Percentiles rank a stretch among this genome's conserved stretches.
These are phyloP conservation scores for Scedosporium apiospermum DNA, from an alignment of 2,329 filamentous ascomycete species.

Conservation along the genomic window DNA sequence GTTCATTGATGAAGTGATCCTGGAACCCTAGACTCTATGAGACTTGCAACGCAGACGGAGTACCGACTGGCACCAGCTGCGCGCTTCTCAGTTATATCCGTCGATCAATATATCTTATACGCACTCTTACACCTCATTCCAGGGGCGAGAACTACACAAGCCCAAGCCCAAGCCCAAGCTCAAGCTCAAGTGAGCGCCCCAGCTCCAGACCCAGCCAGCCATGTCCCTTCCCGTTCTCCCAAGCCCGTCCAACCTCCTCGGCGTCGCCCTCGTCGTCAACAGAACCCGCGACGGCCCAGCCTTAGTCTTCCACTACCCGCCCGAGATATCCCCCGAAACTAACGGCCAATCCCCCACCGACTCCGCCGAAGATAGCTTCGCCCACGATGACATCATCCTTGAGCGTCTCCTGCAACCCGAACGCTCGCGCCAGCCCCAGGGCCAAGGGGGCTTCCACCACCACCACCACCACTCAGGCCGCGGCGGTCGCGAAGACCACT, in stretches of 20 bases:
- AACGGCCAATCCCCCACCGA: constrained; percentile 12
- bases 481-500: constrained; percentile 41
- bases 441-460: constrained; percentile 22
- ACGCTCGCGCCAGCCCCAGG: constrained; percentile 7
- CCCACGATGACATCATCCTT: constrained; percentile 41
- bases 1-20: no score
- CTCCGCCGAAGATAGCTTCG: constrained; percentile 23
- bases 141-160: no score
- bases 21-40: no score
- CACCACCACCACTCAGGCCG: constrained; percentile 23
- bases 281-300: constrained; percentile 69
- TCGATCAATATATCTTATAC: no score
- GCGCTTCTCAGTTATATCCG: no score
- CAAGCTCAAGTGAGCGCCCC: no score
- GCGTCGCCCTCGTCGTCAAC: constrained; percentile 64
- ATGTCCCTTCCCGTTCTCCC: constrained; percentile 42
- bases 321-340: constrained; percentile 29
- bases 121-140: no score
- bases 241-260: constrained; percentile 50
- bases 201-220: constrained; percentile 9
- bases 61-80: no score
- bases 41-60: no score
- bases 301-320: constrained; percentile 84
- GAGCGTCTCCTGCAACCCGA: constrained; percentile 33
- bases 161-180: no score